Base-by-base conservation (phyloP, 345 rosid genomes). In the Populus simonii region DNA sequence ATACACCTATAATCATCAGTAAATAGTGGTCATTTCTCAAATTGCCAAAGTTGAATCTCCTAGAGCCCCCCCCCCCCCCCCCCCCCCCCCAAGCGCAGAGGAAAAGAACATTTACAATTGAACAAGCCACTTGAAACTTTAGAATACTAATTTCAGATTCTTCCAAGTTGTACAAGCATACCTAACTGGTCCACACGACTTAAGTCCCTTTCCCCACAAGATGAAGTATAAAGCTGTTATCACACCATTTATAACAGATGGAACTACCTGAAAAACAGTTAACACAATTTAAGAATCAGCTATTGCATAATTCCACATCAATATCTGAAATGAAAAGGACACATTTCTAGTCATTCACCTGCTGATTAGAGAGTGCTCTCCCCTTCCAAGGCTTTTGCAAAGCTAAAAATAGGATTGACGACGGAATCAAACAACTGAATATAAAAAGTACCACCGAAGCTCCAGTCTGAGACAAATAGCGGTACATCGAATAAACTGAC, bases 371-470 rank as follows among this genome's bases (percentile, higher is more conserved):
- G 78, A 96, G 95, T 4, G 95, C 84, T 76, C 99, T 90, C 78
- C 98, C 99, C 86, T 89, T 96, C 99, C 99, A 96, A 70, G 99
- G 98, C 85, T 93, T 96, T 76, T 96, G 99, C 82, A 92, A 18
- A 45, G 89, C 77, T 78, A 96, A 85, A 81, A 93, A 92, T 59
- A 90, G 1, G 79, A 91, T 65, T 59, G 98, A 87, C 8, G 98
- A 89, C 15, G 96, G 97, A 27, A 91, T 92, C 73, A 96, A 78
- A 87, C 98, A 96, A 74, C 91, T 79, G 89, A 96, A 92, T 76
- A 89, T 89, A 81, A 96, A 96, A 78, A 93, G 97, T 72, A 87
- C 88, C n/a, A 90, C 97, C 2, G 98, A 88, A 55, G 97, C 94
- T 76, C 97, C 97, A 2, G 95, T 92, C 45, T 90, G 89, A 73